These are phyloP conservation scores for Lactifluus subvellereus DNA, from an alignment of 768 basidiomycete genomes.

Conservation along the genomic window DNA sequence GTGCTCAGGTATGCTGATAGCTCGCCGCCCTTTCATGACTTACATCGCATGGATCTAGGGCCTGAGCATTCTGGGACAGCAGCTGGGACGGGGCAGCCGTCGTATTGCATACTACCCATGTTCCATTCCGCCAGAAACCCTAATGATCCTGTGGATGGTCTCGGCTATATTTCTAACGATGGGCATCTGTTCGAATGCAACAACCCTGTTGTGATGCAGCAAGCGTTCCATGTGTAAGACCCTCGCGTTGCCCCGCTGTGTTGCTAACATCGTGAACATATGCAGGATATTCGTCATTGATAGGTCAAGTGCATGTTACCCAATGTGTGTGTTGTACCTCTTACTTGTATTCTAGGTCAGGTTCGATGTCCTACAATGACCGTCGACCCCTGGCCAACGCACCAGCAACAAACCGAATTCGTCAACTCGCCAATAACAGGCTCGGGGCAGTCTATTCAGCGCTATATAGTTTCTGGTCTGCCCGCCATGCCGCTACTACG, in stretches of 20 bases:
- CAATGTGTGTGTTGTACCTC: neutral
- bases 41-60: conserved; percentile 31
- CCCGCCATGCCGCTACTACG: conserved; percentile 39
- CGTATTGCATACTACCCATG: conserved; percentile 48
- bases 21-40: neutral
- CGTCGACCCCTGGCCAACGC: conserved; percentile 40
- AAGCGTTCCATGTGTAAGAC: conserved; percentile 56
- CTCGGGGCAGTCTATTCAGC: conserved; percentile 56
- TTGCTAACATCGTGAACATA: neutral
- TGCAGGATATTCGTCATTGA: conserved; percentile 48
- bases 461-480: conserved; percentile 49
- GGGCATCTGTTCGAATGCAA: conserved; percentile 52
- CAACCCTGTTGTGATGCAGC: conserved; percentile 48
- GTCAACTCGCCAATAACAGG: conserved; percentile 38
- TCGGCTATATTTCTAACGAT: conserved; percentile 49
- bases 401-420: conserved; percentile 37
- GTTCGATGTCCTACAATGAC: conserved; percentile 44
- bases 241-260: neutral
- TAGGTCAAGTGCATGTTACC: conserved; percentile 34
- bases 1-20: conserved; percentile 39
- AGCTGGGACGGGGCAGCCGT: conserved; percentile 39
- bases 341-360: conserved; percentile 37
- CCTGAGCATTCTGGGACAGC: conserved; percentile 40
- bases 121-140: conserved; percentile 41
- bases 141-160: conserved; percentile 29